Evolutionary conservation across 495 filamentous ascomycete genomes (phyloP), one percentile per base, ranked within the genome.

Genomic region (Penicillium ochrochloron): DNA sequence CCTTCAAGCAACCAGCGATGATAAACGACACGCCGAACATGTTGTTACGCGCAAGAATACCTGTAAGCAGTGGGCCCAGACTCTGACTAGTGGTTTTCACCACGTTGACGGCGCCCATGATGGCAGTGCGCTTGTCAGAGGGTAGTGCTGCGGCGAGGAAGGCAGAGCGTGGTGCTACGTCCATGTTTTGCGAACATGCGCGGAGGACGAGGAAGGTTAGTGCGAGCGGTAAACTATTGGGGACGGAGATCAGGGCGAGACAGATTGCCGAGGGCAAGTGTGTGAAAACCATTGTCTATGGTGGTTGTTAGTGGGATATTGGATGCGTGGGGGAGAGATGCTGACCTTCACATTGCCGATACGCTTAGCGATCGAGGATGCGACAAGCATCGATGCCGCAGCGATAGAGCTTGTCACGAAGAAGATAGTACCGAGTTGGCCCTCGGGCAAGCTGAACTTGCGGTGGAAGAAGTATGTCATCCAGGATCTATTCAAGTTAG

Each of bases 251-350:
- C 31, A 94, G 69, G 12, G 87, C 77, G 1, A 95, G 85, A 61
- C 89, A 88, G 51, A 93, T 78, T 9, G 91, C 84, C 2, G 90
- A 92, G 0, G 92, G 92, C 9, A 92, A 83, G 68, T 95, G 92
- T 2, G 91, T 93, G 68, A 92, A 92, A 33, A 94, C 90, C 92
- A 96, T 96, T 9, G 92, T 92, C 77, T 85, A 60, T 58, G 39
- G 9, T 17, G 14, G 31, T 41, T 19, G 33, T 66, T 53, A 73
- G 61, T 31, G 6, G 17, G 37, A 53, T 17, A 29, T 6, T 34
- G 11, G n/a, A 33, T 55, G 31, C 10, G 3, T 8, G 37, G 41
- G n/a, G 6, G 41, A 57, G 35, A 23, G n/a, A 12, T 21, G 21
- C 66, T 25, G 63, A 81, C 81, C 72, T 89, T 90, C 69, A 96